Base-by-base conservation (phyloP, 2,329 filamentous ascomycete genomes). In the Exophiala sideris region DNA sequence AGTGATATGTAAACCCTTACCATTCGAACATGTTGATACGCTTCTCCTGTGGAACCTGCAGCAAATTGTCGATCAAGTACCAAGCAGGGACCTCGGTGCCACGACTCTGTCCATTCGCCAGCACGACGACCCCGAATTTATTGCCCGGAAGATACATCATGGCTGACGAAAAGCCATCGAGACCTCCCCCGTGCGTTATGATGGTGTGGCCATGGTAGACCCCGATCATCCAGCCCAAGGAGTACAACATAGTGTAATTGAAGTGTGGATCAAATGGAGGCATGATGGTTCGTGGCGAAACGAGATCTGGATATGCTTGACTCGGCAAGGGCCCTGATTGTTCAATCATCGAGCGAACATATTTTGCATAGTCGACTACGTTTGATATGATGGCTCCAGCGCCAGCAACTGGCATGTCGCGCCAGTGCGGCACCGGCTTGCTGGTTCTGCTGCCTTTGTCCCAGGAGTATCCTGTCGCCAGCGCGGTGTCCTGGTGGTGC, bases 311-410 rank as follows among this genome's bases (percentile, higher is more conserved):
- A 38, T n/a, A 38, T 11, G 40, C 40, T 18, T 20, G 39, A 18
- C 21, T 12, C 21, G 14, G 40, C 16, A 18, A 18, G 16, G 16
- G 16, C 16, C 16, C 16, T 20, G 16, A 7, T 12, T 44, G n/a
- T 20, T 44, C n/a, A 16, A 8, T 29, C n/a, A 16, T 18, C 1
- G 74, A 76, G 21, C 69, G 67, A 2, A 81, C 59, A 80, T 80
- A 84, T 60, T 73, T 75, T 5, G 71, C 66, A 59, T 73, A 76
- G 53, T 76, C 73, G 0, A 64, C 33, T 4, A 74, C 70, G 21
- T 66, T 72, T 0, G 68, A 73, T 41, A 68, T 64, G 5, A 63
- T 46, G 2, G 56, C 45, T 1, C 65, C 66, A 14, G 66, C 66
- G 42, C 35, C 45, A 39, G 48, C 58, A 41, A 35, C 12, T 24